These are phyloP conservation scores for Fusarium longipes DNA, from an alignment of 2,329 filamentous ascomycete genomes.

Conservation along the genomic window DNA sequence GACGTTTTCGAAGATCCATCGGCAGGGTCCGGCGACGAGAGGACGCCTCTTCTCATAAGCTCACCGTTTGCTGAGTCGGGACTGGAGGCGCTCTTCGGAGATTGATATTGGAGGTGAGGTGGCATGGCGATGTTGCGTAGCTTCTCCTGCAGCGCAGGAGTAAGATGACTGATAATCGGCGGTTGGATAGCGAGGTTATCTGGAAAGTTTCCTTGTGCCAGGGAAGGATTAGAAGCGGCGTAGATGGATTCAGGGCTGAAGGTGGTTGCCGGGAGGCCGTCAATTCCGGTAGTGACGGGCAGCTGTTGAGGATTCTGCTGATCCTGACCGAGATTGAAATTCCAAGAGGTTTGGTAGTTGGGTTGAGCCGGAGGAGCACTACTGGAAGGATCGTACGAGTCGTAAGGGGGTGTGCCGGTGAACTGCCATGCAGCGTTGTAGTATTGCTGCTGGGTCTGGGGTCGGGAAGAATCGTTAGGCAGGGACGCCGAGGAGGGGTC, in stretches of 20 bases:
- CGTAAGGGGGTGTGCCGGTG: constrained; percentile 60
- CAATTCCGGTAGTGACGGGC: constrained; percentile 50
- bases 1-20: constrained; percentile 59
- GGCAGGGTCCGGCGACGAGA: constrained; percentile 70
- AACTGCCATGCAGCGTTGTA: constrained; percentile 61
- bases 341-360: constrained; percentile 52
- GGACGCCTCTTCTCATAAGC: constrained; percentile 57
- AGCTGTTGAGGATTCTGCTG: constrained; percentile 50
- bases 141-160: constrained; percentile 69
- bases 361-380: constrained; percentile 50
- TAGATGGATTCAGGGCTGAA: constrained; percentile 53
- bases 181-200: constrained; percentile 48
- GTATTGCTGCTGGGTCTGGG: constrained; percentile 49
- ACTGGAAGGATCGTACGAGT: constrained; percentile 56
- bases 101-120: constrained; percentile 69
- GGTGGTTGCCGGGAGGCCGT: constrained; percentile 49
- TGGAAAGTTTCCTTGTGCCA: constrained; percentile 46
- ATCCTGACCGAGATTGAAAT: constrained; percentile 48
- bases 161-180: constrained; percentile 54
- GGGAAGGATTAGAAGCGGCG: constrained; percentile 43
- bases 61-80: constrained; percentile 66
- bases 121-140: constrained; percentile 74
- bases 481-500: constrained; percentile 47
- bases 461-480: constrained; percentile 51
- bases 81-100: constrained; percentile 68